Base-by-base conservation (phyloP, 2,329 filamentous ascomycete genomes). In the Diaporthe eres region DNA sequence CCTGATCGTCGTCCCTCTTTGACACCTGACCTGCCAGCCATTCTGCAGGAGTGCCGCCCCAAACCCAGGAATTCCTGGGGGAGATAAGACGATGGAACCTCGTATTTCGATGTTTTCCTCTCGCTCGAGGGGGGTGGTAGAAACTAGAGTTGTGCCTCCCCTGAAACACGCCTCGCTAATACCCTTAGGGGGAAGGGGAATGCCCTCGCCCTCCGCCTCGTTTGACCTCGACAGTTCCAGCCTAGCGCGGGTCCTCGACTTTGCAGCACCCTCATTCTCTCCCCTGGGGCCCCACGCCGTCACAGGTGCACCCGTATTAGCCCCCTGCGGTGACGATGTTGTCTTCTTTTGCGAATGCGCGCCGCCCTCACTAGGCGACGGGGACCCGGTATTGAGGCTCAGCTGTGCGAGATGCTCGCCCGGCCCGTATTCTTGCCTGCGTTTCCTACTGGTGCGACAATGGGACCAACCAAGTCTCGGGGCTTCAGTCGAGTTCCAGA, bases 191-290 rank as follows among this genome's bases (percentile, higher is more conserved):
- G 75, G 47, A 71, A 76, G 34, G 72, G 75, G 47, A 74, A 76
- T 74, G 57, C 72, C 72, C 70, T 76, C 67, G 61, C 28, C 55
- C 71, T 73, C 37, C 58, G 53, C 37, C 37, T 71, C 55, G 47
- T 74, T 74, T 72, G 51, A 75, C 25, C 25, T 72, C 60, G 74
- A 75, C 74, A 22, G 15, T 67, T 75, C 68, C 28, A 47, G 74
- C 68, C 39, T 75, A 75, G 74, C 31, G 42, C 58, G 39, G 65
- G 53, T 31, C 19, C 47, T 17, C 37, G 58, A 42, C 37, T 42
- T 61, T n/a, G 34, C 58, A 58, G 42, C 31, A 31, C 53, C 25
- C 39, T 63, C 74, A 51, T 67, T 55, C 12, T 55, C 53, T 55
- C 13, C 53, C 53, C 53, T 31, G 6, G 74, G 67, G 31, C 37